Evolutionary conservation across 208 protist species (phyloP).

Genomic region (Acanthamoeba polyphaga): DNA sequence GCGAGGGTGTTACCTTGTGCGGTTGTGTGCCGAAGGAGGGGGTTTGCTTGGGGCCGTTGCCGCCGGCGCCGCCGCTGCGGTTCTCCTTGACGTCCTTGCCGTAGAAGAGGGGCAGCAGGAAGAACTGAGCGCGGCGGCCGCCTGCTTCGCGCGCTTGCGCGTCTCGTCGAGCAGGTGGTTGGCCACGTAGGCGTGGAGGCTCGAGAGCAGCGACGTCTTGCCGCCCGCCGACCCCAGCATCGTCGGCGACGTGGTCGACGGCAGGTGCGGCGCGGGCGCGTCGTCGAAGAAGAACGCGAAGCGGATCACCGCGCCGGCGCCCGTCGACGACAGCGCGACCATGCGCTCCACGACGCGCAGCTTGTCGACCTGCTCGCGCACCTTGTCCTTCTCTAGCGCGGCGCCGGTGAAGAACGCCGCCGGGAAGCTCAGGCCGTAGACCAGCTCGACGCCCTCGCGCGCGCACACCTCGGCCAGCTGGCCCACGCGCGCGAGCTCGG

Average conservation of each 20-base stretch:
- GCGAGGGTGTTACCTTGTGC: neutral
- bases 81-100: slow-evolving; percentile 12
- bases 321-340: neutral
- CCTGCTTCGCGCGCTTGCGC: neutral
- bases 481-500: neutral
- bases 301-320: neutral
- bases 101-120: slow-evolving; percentile 43
- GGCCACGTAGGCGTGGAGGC: slow-evolving; percentile 20
- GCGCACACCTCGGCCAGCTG: slow-evolving; percentile 12
- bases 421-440: slow-evolving; percentile 33
- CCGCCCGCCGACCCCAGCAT: neutral
- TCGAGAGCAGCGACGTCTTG: neutral
- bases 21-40: neutral
- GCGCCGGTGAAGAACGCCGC: neutral
- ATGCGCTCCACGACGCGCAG: slow-evolving; percentile 15
- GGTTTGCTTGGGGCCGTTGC: neutral
- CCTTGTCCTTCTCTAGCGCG: slow-evolving; percentile 6
- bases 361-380: neutral
- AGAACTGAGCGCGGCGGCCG: neutral
- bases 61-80: neutral
- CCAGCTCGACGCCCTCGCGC: slow-evolving; percentile 19
- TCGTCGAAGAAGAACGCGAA: slow-evolving; percentile 61
- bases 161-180: slow-evolving; percentile 50
- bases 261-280: slow-evolving; percentile 6
- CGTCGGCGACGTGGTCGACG: neutral